Evolutionary conservation across 2,329 filamentous ascomycete genomes (phyloP), one percentile per base, ranked within the genome.

Genomic region (Phoma sp.): DNA sequence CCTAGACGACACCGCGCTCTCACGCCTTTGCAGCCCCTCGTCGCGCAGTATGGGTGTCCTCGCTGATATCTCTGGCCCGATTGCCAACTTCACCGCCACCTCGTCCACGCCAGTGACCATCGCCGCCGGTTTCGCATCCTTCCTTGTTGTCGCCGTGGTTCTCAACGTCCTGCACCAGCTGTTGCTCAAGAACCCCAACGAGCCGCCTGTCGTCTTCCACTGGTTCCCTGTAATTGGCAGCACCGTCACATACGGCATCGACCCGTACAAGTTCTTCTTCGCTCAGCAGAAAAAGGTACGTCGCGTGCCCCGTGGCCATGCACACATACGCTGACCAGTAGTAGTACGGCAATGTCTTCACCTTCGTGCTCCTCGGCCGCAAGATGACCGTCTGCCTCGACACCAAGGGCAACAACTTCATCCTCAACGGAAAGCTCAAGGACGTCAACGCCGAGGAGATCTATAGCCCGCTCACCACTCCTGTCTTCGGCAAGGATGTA

Each of bases 221-320:
- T 84, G 79, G 81, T 76, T 88, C 26, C 85, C 85, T 68, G 78
- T 96, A 64, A 83, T 99, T 68, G 93, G 93, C 61, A 97, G 89
- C 80, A 97, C 95, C 56, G 82, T 98, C 67, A 90, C 86, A 37
- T 99, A 98, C 78, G 93, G 93, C 76, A 97, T 97, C 77, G 92
- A 98, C 71, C 93, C 93, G 14, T 93, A 91, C 70, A 82, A 81
- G 45, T 98, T 97, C 83, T 96, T 97, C 80, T 82, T 83, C 54
- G 66, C 82, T 66, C 84, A 87, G 77, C 84, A 87, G 66, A 82
- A 84, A 67, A 96, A 96, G 87, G 90, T 92, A 68, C 57, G 67
- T 60, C 51, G 36, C 28, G 49, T 30, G 36, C 18, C 7, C 20
- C 11, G 37, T 53, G 42, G 47, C 53, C 47, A 53, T n/a, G 18